phyloP scores from a whole-genome alignment of 1,284 basidiomycete species.

The Leccinum fuscescens region DNA sequence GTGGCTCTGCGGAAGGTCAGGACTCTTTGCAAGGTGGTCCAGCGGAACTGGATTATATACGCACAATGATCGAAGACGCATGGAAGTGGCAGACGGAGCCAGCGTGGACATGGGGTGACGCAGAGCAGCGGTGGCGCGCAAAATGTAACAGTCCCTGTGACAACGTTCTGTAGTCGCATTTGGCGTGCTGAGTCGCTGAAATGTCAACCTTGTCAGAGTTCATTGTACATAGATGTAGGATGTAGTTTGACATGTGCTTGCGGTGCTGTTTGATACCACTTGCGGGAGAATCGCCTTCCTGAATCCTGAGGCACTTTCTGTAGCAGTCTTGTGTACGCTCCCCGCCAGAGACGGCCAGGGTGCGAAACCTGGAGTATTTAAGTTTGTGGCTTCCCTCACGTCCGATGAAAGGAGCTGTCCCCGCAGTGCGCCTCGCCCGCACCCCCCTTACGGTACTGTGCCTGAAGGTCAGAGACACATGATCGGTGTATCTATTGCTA shows the following conservation, averaged over 20 bases:
- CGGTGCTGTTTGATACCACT: not conserved
- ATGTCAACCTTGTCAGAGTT: not conserved
- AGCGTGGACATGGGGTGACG: constrained; percentile 12
- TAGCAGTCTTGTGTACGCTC: not conserved
- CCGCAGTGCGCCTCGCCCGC: too few species aligned
- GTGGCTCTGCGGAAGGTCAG: not conserved
- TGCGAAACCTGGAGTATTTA: too few species aligned
- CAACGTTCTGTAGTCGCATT: not conserved
- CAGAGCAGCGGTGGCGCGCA: constrained; percentile 13
- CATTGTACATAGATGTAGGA: not conserved
- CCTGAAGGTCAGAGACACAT: constrained; percentile 45
- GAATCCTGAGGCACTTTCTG: not conserved
- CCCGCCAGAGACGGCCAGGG: too few species aligned
- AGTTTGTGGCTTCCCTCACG: too few species aligned
- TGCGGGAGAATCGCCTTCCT: not conserved
- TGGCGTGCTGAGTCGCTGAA: not conserved
- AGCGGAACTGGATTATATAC: constrained; percentile 12
- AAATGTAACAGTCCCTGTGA: not conserved
- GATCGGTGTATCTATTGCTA: not conserved
- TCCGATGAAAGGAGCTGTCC: too few species aligned
- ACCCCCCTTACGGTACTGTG: constrained; percentile 20
- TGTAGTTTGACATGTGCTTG: not conserved
- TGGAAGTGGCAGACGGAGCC: constrained; percentile 22
- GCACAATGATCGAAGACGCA: constrained; percentile 16
- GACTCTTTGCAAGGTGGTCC: not conserved